A percentile compares a stretch with the other conserved stretches of the same genome.
These are phyloP conservation scores for Ascochyta rabiei DNA, from an alignment of 2,329 filamentous ascomycete species.

Conservation along the genomic window DNA sequence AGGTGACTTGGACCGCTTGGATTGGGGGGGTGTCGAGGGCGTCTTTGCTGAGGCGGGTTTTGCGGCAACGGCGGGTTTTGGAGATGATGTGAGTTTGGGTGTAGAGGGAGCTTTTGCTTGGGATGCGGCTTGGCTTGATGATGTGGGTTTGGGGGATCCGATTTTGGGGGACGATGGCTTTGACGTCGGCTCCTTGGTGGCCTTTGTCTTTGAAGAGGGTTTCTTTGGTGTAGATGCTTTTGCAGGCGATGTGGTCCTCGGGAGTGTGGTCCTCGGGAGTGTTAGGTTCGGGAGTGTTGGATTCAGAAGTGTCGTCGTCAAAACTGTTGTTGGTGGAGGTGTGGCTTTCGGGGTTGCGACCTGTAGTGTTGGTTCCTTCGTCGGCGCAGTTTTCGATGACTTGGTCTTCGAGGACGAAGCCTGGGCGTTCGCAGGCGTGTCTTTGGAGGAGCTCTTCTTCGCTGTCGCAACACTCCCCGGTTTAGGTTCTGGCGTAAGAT, in stretches of 20 bases:
- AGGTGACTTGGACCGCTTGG: conserved; percentile 8
- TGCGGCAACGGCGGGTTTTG: neutral
- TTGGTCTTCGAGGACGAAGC: neutral
- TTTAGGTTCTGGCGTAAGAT: conserved; percentile 6
- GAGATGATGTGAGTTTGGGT: neutral
- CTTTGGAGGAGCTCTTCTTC: conserved; percentile 1
- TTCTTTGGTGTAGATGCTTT: conserved; percentile 4
- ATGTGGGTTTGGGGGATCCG: neutral
- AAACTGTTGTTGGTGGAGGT: neutral
- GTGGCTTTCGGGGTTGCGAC: neutral
- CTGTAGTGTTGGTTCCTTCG: neutral
- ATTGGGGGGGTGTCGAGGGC: neutral
- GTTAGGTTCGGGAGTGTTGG: no score
- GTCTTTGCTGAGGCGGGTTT: neutral
- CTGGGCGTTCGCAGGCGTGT: neutral
- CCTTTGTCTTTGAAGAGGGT: conserved; percentile 4
- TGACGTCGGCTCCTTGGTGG: neutral
- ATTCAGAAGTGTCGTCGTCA: neutral
- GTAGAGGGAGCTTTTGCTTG: neutral
- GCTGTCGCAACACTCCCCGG: neutral
- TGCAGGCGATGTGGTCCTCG: neutral
- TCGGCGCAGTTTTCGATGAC: neutral
- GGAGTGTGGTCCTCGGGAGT: no score
- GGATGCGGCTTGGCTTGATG: conserved; percentile 1
- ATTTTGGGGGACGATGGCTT: conserved; percentile 1